phyloP scores from a whole-genome alignment of 805 yeast species.

The Isabelozyma pseudorhagii region DNA sequence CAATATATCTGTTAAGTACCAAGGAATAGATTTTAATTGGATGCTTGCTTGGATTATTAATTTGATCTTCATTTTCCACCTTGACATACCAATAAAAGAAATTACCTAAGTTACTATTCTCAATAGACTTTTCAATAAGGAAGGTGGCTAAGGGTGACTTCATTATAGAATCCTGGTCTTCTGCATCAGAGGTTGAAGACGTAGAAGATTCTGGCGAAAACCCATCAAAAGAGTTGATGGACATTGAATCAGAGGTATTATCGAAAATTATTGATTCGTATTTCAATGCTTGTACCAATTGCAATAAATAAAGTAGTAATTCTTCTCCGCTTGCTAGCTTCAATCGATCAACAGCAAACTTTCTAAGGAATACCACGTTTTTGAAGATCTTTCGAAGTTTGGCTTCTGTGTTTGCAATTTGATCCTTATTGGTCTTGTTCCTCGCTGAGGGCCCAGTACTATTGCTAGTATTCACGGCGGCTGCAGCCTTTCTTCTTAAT shows the following conservation, averaged over 20 bases:
- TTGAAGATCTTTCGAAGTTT: slow-evolving; percentile 28
- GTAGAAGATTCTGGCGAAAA: background rate
- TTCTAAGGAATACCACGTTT: slow-evolving; percentile 61
- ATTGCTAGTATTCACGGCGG: slow-evolving; percentile 1
- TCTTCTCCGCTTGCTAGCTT: slow-evolving; percentile 78
- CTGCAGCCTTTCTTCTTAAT: background rate
- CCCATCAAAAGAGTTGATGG: background rate
- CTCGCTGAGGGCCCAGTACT: background rate
- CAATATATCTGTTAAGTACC: slow-evolving; percentile 41
- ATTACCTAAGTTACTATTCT: slow-evolving; percentile 68
- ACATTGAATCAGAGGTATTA: background rate
- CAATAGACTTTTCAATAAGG: slow-evolving; percentile 66
- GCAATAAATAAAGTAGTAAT: slow-evolving; percentile 75
- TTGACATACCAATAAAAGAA: slow-evolving; percentile 89
- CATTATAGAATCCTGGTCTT: slow-evolving; percentile 14
- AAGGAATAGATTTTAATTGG: slow-evolving; percentile 27
- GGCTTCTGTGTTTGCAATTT: slow-evolving; percentile 20
- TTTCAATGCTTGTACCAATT: slow-evolving; percentile 86
- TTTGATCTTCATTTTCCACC: slow-evolving; percentile 76
- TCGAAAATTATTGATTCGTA: slow-evolving; percentile 51
- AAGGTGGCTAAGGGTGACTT: slow-evolving; percentile 71
- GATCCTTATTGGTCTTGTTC: slow-evolving; percentile 3
- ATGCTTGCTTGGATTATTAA: slow-evolving; percentile 11
- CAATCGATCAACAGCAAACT: slow-evolving; percentile 84
- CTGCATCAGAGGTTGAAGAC: background rate